phyloP scores from a whole-genome alignment of 768 basidiomycete genomes.

The Tricholoma bakamatsutake region DNA sequence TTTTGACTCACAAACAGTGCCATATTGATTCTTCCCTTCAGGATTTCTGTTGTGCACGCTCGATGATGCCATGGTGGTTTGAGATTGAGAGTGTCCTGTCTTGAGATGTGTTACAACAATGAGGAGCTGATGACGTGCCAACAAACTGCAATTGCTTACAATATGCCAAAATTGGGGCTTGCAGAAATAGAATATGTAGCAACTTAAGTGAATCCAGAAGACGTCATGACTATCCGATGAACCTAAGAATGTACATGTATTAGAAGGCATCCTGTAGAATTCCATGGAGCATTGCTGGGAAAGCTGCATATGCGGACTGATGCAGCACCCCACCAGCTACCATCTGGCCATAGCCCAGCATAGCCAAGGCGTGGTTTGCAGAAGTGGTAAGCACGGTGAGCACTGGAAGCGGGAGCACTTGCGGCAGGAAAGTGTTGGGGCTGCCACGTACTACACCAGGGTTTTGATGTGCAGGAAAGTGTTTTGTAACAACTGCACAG shows the following conservation, averaged over 20 bases:
- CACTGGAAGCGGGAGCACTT: no score
- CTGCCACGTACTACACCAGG: no score
- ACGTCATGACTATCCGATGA: neutral
- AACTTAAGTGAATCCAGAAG: neutral
- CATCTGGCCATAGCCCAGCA: no score
- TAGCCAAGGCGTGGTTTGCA: no score
- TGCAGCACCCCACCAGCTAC: no score
- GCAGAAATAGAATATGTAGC: neutral
- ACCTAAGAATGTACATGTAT: no score
- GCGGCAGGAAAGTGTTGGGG: no score
- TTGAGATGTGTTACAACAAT: neutral
- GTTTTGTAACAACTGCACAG: no score
- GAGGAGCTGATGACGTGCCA: neutral
- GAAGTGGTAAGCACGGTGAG: no score
- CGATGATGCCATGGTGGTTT: neutral
- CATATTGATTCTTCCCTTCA: slow-evolving; percentile 15
- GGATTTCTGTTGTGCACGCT: slow-evolving; percentile 13
- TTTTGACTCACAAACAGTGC: slow-evolving; percentile 8
- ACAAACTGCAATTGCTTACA: neutral
- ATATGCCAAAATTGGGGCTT: neutral
- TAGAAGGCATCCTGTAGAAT: no score
- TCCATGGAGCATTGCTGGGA: neutral
- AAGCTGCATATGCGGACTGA: neutral
- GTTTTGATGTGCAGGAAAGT: no score
- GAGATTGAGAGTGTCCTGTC: neutral